Percentiles rank a stretch among this genome's conserved stretches.
These are phyloP conservation scores for Iris pallida DNA, from an alignment of 116 monocot species.

Conservation along the genomic window DNA sequence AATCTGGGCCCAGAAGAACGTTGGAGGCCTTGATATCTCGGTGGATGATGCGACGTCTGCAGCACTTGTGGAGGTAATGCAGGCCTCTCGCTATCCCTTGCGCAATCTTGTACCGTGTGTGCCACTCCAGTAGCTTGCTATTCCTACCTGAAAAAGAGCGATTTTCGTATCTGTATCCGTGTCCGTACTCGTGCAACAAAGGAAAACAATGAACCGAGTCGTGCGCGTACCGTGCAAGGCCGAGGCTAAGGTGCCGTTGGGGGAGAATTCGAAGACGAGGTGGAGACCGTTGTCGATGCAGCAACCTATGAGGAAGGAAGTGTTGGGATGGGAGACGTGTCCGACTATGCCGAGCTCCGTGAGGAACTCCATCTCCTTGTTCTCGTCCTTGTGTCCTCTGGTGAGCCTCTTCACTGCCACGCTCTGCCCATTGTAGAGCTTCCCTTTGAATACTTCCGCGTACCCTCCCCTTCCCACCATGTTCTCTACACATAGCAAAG, in stretches of 20 bases:
- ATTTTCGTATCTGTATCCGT: no score
- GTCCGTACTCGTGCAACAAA: constrained; percentile 1
- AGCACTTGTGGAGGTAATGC: constrained; percentile 82
- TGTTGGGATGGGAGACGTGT: constrained; percentile 75
- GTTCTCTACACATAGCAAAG: no score
- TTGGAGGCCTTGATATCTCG: constrained; percentile 90
- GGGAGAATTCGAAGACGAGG: constrained; percentile 68
- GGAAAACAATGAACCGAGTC: background rate
- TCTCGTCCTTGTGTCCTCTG: constrained; percentile 26
- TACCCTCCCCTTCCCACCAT: constrained; percentile 75
- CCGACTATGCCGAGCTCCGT: constrained; percentile 68
- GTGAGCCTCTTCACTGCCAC: constrained; percentile 78
- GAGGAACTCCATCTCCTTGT: constrained; percentile 63
- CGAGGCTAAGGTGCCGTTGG: constrained; percentile 71
- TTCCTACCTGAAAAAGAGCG: constrained; percentile 41
- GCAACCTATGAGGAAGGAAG: constrained; percentile 57
- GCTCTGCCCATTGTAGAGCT: constrained; percentile 43
- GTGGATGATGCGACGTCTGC: constrained; percentile 71
- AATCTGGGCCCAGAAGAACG: constrained; percentile 67
- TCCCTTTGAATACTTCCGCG: constrained; percentile 78
- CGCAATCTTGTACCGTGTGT: constrained; percentile 54
- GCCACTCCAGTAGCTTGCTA: constrained; percentile 50
- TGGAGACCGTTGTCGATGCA: constrained; percentile 80
- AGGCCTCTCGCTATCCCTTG: constrained; percentile 67
- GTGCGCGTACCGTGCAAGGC: constrained; percentile 53